Evolutionary conservation across 495 filamentous ascomycete genomes (phyloP).

Genomic region (Aspergillus mulundensis): DNA sequence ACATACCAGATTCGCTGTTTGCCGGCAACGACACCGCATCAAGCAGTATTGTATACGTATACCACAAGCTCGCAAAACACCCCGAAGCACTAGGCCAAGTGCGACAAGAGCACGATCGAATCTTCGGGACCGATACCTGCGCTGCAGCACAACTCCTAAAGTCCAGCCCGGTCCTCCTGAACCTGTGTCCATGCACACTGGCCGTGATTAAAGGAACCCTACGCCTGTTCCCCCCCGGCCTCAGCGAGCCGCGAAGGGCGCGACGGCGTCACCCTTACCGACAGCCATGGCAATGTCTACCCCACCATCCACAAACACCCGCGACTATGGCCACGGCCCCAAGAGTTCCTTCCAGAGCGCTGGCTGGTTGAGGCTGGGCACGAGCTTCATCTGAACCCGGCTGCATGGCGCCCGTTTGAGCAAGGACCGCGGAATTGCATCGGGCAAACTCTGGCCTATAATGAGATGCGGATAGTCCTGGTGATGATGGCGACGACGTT

Average conservation of each 20-base stretch:
- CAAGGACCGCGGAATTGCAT: constrained; percentile 20
- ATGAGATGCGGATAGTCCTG: constrained; percentile 7
- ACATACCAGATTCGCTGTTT: not conserved
- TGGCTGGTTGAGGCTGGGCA: not conserved
- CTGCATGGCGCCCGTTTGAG: constrained; percentile 26
- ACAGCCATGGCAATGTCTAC: not conserved
- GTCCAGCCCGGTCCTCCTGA: not conserved
- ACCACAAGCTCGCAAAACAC: not conserved
- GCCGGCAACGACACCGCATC: not conserved
- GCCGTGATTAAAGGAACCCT: constrained; percentile 12
- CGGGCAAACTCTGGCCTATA: constrained; percentile 17
- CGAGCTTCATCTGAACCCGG: not conserved
- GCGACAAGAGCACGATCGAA: constrained; percentile 1
- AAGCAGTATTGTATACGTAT: not conserved
- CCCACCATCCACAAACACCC: not conserved
- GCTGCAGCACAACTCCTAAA: not conserved
- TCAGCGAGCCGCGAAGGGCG: not conserved
- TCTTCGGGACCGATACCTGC: not conserved
- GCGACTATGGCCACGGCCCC: not conserved
- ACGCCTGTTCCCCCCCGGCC: constrained; percentile 3
- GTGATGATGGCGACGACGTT: not conserved
- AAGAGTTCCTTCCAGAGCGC: not conserved
- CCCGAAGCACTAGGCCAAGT: not conserved
- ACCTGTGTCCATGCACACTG: constrained; percentile 1
- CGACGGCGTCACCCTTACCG: not conserved